Evolutionary conservation across 2,329 filamentous ascomycete species (phyloP), one percentile per base, ranked within the genome.

Genomic region (Xylaria sp.): DNA sequence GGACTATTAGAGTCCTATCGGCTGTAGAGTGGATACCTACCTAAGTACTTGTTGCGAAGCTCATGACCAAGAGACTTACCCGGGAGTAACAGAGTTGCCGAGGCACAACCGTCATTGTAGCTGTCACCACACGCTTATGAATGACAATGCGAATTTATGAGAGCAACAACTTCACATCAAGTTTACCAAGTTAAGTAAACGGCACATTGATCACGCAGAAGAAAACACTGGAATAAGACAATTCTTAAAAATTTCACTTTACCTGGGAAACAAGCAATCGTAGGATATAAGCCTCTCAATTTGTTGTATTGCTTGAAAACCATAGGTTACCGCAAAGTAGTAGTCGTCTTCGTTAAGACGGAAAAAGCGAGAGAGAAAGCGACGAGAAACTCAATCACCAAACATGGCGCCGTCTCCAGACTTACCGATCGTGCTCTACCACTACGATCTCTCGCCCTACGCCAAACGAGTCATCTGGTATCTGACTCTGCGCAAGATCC

Each of bases 381-480:
- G 7, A 17, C 22, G 1, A 22, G 9, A 27, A 33, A 38, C 1
- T 39, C 22, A 10, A 61, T 33, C 25, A 51, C 39, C 29, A 50
- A 65, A 42, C 31, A 68, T 67, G 58, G 64, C 65, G 27, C 4
- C 59, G 9, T 29, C 59, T 20, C 27, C 63, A 61, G 67, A 74
- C 55, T 59, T 74, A 60, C 76, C 77, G n/a, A 84, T 90, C 22
- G 80, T 91, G 7, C 74, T 92, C 1, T 92, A 90, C 76, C 89
- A 91, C 77, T 92, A 92, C 75, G 75, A 81, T 0, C 84, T 81
- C 73, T 92, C 90, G 11, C 89, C 90, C 0, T 92, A 87, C 73
- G 89, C 89, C 7, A 83, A 83, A 61, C 81, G 89, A 66, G 77
- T 92, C 31, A 78, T 85, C 29, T 92, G 89, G 89, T 93, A 93